Conservation (phyloP, 371 early-diverging fungal genomes). For the Mortierella sp. region DNA sequence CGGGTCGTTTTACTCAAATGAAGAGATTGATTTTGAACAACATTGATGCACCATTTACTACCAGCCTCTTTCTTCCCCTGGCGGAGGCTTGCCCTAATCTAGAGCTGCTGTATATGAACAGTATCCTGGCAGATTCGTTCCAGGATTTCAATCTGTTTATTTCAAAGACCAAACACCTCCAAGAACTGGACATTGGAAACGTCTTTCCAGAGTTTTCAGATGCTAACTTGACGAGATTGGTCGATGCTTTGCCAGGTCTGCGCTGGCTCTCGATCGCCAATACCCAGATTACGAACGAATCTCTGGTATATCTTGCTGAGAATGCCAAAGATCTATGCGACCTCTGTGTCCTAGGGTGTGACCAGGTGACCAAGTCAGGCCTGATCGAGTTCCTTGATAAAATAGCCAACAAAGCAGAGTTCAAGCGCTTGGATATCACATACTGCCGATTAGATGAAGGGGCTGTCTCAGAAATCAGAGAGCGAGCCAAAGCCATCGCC, state of each 20-base stretch:
- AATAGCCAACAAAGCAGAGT: constrained; percentile 28
- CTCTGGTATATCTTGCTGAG: constrained; percentile 37
- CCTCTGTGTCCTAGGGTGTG: constrained; percentile 50
- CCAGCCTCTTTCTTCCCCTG: constrained; percentile 34
- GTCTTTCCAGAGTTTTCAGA: constrained; percentile 51
- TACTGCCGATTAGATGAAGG: constrained; percentile 45
- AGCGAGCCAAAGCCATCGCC: constrained; percentile 28
- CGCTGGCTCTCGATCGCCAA: constrained; percentile 54
- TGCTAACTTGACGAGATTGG: constrained; percentile 27
- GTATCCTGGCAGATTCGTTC: constrained; percentile 49
- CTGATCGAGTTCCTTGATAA: constrained; percentile 42
- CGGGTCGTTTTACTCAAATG: constrained; percentile 23
- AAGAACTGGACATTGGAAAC: constrained; percentile 53
- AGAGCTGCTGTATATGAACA: constrained; percentile 55
- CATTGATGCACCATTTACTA: constrained; percentile 47
- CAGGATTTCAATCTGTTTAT: constrained; percentile 42
- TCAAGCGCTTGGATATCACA: constrained; percentile 43
- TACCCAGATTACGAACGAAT: constrained; percentile 48
- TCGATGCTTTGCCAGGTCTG: constrained; percentile 33
- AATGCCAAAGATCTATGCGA: constrained; percentile 30
- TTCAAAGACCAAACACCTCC: constrained; percentile 23
- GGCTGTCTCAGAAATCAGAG: constrained; percentile 39
- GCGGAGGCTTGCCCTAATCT: constrained; percentile 45
- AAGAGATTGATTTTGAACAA: constrained; percentile 48
- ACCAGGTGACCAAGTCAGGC: constrained; percentile 49